phyloP scores from a whole-genome alignment of 371 early-diverging fungal genomes.

The Lichtheimia hyalospora region DNA sequence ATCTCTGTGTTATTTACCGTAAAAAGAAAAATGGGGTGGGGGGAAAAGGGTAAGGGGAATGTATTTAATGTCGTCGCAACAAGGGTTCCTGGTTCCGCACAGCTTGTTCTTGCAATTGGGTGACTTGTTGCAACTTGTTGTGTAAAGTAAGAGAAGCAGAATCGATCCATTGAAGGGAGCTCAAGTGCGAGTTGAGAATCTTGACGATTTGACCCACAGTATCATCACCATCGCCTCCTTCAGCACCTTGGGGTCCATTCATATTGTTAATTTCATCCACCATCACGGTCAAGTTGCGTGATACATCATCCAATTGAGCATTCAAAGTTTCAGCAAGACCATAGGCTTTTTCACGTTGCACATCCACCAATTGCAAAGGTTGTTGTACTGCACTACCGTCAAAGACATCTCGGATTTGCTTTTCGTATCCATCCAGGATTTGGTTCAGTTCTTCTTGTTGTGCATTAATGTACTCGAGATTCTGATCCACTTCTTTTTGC shows the following conservation, averaged over 20 bases:
- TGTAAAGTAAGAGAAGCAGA: conserved; percentile 43
- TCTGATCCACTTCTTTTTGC: conserved; percentile 82
- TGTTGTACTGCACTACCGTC: conserved; percentile 51
- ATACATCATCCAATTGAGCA: conserved; percentile 85
- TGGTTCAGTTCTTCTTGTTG: conserved; percentile 82
- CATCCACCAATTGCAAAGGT: conserved; percentile 70
- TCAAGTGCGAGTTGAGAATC: conserved; percentile 87
- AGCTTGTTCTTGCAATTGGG: conserved; percentile 47
- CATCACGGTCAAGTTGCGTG: conserved; percentile 72
- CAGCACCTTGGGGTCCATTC: conserved; percentile 36
- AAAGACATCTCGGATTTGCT: conserved; percentile 58
- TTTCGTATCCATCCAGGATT: conserved; percentile 82
- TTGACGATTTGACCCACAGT: conserved; percentile 71
- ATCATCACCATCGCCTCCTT: conserved; percentile 39
- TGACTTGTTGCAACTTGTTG: conserved; percentile 52
- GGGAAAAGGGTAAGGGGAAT: background rate
- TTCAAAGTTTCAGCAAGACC: conserved; percentile 82
- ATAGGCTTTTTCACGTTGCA: conserved; percentile 86
- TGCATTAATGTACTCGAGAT: conserved; percentile 79
- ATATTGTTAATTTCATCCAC: conserved; percentile 86
- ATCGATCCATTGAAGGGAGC: conserved; percentile 92
- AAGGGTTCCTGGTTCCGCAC: conserved; percentile 35
- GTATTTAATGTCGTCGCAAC: conserved; percentile 4
- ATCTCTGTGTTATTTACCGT: background rate
- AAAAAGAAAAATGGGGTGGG: background rate